Evolutionary conservation across 495 filamentous ascomycete genomes (phyloP).

Genomic region (Gamarada debralockiae): DNA sequence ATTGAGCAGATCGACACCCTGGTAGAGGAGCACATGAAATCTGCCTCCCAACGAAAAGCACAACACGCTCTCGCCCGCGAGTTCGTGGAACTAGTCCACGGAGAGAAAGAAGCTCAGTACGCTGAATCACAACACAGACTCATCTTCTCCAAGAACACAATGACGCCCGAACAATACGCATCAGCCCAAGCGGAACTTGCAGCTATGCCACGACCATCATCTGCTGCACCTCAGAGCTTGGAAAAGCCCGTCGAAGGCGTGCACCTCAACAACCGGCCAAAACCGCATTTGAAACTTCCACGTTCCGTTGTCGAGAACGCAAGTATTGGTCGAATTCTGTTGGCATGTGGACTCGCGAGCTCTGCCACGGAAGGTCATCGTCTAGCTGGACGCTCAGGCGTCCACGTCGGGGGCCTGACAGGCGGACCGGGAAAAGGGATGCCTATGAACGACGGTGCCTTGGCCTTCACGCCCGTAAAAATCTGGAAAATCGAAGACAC

Average conservation of each 20-base stretch:
- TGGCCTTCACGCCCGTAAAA: conserved; percentile 62
- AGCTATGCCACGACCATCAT: too few relatives aligned
- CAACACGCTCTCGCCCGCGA: conserved; percentile 80
- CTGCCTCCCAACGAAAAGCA: conserved; percentile 67
- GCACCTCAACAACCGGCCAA: conserved; percentile 24
- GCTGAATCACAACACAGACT: conserved; percentile 55
- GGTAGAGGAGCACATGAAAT: conserved; percentile 60
- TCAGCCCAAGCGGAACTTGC: background rate
- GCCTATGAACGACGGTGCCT: conserved; percentile 46
- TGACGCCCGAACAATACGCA: background rate
- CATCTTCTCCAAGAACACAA: conserved; percentile 39
- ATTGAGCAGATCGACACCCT: conserved; percentile 54
- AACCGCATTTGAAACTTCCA: conserved; percentile 59
- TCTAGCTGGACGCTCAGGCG: conserved; percentile 52
- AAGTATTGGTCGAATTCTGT: conserved; percentile 60
- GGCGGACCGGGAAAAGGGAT: conserved; percentile 33
- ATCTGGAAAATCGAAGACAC: conserved; percentile 55
- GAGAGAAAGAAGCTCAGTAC: conserved; percentile 49
- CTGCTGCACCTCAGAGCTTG: too few relatives aligned
- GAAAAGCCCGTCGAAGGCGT: background rate
- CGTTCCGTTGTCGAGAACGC: conserved; percentile 56
- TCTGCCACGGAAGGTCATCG: conserved; percentile 66
- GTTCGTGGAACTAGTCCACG: conserved; percentile 76
- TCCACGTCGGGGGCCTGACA: conserved; percentile 61
- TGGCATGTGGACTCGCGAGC: conserved; percentile 61